Conservation (phyloP, 73 alveolate species). For the Effrenium voratum region DNA sequence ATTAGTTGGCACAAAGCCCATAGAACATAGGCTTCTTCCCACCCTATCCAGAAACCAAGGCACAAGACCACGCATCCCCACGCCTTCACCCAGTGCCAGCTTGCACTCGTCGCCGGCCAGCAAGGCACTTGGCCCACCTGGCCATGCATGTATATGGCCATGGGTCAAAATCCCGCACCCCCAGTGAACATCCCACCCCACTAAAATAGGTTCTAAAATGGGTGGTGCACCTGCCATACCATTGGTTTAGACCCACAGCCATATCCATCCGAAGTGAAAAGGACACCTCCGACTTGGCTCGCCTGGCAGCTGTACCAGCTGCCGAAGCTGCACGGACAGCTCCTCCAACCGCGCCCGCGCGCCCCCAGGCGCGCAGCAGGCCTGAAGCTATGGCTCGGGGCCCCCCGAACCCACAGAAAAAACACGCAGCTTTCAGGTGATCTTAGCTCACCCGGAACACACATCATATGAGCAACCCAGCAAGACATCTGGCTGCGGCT, state of each 20-base stretch:
- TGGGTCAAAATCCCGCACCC: too few species aligned
- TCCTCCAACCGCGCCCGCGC: slow-evolving; percentile 82
- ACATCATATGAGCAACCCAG: neutral
- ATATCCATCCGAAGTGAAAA: too few species aligned
- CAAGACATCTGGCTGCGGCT: neutral
- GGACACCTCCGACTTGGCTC: neutral
- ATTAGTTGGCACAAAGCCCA: neutral
- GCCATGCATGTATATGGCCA: too few species aligned
- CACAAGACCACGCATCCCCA: neutral
- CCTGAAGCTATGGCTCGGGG: neutral
- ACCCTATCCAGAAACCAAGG: neutral
- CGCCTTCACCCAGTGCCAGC: slow-evolving; percentile 45
- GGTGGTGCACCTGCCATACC: too few species aligned
- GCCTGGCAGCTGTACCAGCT: slow-evolving; percentile 75
- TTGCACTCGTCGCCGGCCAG: slow-evolving; percentile 42
- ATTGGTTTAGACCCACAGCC: too few species aligned
- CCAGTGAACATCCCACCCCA: too few species aligned
- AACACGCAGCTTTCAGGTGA: neutral
- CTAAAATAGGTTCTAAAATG: too few species aligned
- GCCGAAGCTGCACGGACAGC: slow-evolving; percentile 89
- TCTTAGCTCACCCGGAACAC: neutral
- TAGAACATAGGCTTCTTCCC: neutral
- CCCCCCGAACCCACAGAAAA: too few species aligned
- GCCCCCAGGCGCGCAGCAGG: slow-evolving; percentile 70
- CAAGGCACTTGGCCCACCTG: slow-evolving; percentile 43